Percentiles rank a stretch among this genome's conserved stretches.
Conservation (phyloP, 768 basidiomycete genomes). For the Termitomyces sp. region DNA sequence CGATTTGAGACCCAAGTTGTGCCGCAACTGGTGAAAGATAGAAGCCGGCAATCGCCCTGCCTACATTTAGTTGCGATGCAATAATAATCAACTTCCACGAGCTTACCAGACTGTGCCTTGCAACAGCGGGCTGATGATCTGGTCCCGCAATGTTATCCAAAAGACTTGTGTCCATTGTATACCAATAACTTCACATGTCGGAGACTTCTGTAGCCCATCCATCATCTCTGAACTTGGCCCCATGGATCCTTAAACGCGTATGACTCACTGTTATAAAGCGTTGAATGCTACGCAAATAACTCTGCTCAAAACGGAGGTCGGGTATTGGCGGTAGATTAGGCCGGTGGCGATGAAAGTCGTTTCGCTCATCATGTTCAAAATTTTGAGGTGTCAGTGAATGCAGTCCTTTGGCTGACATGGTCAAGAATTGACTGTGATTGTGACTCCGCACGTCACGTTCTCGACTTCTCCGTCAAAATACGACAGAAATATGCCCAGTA, state of each 20-base stretch:
- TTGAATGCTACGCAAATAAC: constrained; percentile 57
- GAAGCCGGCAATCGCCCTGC: constrained; percentile 40
- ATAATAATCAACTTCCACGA: neutral
- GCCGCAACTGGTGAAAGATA: constrained; percentile 36
- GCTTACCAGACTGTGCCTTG: constrained; percentile 66
- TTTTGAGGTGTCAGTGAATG: constrained; percentile 19
- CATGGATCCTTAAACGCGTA: neutral
- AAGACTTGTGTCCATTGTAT: constrained; percentile 53
- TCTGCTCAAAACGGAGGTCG: constrained; percentile 72
- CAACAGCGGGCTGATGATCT: constrained; percentile 59
- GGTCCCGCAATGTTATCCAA: constrained; percentile 65
- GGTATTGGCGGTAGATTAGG: constrained; percentile 53
- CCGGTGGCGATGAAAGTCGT: constrained; percentile 17
- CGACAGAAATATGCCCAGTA: neutral
- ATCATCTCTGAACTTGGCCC: constrained; percentile 11
- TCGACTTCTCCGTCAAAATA: neutral
- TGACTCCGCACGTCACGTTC: neutral
- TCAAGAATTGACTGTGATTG: neutral
- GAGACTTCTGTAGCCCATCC: neutral
- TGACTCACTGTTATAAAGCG: constrained; percentile 40
- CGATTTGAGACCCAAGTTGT: constrained; percentile 28
- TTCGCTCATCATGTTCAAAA: constrained; percentile 5
- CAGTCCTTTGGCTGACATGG: constrained; percentile 13
- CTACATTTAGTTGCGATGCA: neutral
- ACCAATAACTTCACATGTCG: constrained; percentile 27